A percentile compares a stretch with the other conserved stretches of the same genome.
phyloP scores from a whole-genome alignment of 2,329 filamentous ascomycete genomes.

The Orbilia javanica region DNA sequence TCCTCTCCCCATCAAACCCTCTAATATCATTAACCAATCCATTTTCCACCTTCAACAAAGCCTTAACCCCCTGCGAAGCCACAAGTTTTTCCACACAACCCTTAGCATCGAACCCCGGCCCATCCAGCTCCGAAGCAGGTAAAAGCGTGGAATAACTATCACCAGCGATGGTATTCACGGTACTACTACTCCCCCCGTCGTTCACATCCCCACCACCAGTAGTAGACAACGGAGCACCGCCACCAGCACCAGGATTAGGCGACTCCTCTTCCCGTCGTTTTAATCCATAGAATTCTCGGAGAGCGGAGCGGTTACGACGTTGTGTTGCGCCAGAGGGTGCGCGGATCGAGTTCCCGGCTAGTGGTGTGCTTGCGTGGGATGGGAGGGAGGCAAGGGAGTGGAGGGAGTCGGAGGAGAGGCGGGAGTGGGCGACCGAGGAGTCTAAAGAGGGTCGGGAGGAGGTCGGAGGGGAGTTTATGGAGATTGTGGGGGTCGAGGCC shows the following conservation, averaged over 20 bases:
- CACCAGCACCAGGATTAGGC: constrained; percentile 61
- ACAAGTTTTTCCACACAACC: constrained; percentile 75
- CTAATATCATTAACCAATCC: constrained; percentile 79
- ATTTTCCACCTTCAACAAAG: constrained; percentile 78
- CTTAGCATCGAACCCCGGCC: constrained; percentile 77
- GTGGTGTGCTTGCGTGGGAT: constrained; percentile 36
- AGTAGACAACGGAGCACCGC: constrained; percentile 61
- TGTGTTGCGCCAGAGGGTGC: constrained; percentile 62
- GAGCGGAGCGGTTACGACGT: constrained; percentile 81
- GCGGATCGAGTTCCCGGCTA: constrained; percentile 67
- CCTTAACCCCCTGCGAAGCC: constrained; percentile 74
- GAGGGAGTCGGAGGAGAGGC: constrained; percentile 64
- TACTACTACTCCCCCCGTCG: constrained; percentile 63
- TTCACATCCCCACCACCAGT: constrained; percentile 45
- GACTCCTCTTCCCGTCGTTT: constrained; percentile 67
- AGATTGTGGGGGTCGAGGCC: constrained; percentile 53
- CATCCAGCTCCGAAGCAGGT: constrained; percentile 77
- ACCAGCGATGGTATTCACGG: constrained; percentile 63
- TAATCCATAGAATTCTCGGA: constrained; percentile 95
- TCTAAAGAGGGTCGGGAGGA: constrained; percentile 57
- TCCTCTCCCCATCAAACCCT: constrained; percentile 93
- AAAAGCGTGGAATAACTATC: constrained; percentile 67
- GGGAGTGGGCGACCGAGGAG: constrained; percentile 47
- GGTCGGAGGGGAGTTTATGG: constrained; percentile 55
- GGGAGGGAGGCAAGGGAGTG: constrained; percentile 55